Conservation (phyloP, 352 stramenopile genomes). For the Saprolegnia diclina region DNA sequence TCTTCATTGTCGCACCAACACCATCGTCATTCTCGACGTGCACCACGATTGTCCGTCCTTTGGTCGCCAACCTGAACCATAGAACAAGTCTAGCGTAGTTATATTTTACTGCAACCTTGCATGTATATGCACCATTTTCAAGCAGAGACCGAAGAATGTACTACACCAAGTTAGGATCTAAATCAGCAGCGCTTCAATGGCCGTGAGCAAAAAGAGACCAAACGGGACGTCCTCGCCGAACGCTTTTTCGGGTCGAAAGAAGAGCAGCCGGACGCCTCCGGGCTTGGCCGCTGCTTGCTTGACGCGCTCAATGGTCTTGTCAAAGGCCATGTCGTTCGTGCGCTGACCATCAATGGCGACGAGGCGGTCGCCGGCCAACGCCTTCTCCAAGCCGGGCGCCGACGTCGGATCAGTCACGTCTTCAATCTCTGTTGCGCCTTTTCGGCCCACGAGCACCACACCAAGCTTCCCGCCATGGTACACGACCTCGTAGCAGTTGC, state of each 20-base stretch:
- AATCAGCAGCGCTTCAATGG: constrained; percentile 19
- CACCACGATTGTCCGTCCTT: no score
- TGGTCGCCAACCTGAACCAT: no score
- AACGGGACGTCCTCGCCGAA: not conserved
- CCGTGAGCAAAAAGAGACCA: not conserved
- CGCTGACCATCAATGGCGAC: constrained; percentile 14
- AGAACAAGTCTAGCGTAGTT: no score
- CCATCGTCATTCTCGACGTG: no score
- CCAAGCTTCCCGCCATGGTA: constrained; percentile 15
- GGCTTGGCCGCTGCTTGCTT: constrained; percentile 1
- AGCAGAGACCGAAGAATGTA: no score
- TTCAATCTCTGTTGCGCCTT: not conserved
- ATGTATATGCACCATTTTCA: no score
- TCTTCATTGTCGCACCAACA: no score
- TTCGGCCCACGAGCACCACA: constrained; percentile 10
- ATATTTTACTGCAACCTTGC: no score
- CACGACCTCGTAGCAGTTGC: constrained; percentile 2
- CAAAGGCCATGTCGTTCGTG: constrained; percentile 5
- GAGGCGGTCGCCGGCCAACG: not conserved
- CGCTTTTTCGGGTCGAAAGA: not conserved
- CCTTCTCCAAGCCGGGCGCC: constrained; percentile 1
- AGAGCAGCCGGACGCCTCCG: not conserved
- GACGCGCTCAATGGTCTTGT: constrained; percentile 15
- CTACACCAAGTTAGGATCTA: no score
- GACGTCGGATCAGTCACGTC: constrained; percentile 15